Evolutionary conservation across 2,329 filamentous ascomycete species (phyloP).

Genomic region (Colletotrichum agaves): DNA sequence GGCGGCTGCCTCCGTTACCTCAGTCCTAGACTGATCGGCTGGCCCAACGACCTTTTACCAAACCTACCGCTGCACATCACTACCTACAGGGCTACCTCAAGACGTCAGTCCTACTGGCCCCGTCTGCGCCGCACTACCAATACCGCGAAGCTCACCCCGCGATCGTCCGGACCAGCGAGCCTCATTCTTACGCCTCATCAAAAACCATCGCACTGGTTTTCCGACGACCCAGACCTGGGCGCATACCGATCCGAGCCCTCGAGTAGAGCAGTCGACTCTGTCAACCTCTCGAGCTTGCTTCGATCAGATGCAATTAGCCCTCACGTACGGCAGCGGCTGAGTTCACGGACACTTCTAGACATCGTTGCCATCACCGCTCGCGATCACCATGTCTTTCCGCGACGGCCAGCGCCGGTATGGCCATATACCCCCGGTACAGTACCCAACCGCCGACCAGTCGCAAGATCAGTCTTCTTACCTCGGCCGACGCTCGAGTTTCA

Average conservation of each 20-base stretch:
- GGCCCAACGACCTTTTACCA: constrained; percentile 26
- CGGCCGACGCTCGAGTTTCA: constrained; percentile 75
- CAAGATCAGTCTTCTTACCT: constrained; percentile 52
- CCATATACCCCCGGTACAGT: constrained; percentile 74
- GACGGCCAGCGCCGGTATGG: constrained; percentile 73
- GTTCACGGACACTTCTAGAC: constrained; percentile 1
- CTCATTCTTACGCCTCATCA: constrained; percentile 14
- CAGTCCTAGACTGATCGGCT: constrained; percentile 21
- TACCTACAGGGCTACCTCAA: constrained; percentile 22
- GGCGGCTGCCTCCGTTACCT: constrained; percentile 12
- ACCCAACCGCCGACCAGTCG: constrained; percentile 60
- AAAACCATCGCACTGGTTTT: constrained; percentile 2
- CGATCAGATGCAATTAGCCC: constrained; percentile 29
- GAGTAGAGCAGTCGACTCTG: constrained; percentile 4
- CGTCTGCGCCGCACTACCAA: constrained; percentile 27
- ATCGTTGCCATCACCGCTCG: neutral
- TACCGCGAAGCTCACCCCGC: constrained; percentile 31
- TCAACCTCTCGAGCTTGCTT: constrained; percentile 17
- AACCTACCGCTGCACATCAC: constrained; percentile 20
- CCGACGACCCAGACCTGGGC: neutral
- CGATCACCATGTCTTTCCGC: constrained; percentile 68
- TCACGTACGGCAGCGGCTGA: constrained; percentile 13
- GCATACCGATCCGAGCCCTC: constrained; percentile 10
- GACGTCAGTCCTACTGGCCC: constrained; percentile 30
- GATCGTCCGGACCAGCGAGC: constrained; percentile 19